Evolutionary conservation across 805 yeast genomes (phyloP).

Genomic region (Pichia cabralensis): DNA sequence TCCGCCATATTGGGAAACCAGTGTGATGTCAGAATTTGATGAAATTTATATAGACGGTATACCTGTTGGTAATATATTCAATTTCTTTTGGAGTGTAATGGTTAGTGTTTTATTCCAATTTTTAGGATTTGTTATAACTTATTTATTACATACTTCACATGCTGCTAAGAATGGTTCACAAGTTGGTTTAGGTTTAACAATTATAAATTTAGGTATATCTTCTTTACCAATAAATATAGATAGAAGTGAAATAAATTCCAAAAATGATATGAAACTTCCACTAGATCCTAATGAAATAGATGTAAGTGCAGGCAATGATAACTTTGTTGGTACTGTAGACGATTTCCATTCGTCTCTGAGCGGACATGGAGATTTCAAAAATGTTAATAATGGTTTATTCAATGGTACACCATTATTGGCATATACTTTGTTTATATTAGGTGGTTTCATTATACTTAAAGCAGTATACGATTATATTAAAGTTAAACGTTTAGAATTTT

Average conservation of each 20-base stretch:
- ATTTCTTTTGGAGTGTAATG: conserved; percentile 80
- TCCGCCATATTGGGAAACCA: conserved; percentile 95
- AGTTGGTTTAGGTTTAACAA: conserved; percentile 81
- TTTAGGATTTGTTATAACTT: conserved; percentile 86
- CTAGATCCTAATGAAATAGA: conserved; percentile 50
- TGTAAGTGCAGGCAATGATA: conserved; percentile 14
- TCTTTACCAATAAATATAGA: conserved; percentile 37
- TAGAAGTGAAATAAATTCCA: conserved; percentile 6
- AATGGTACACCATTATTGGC: conserved; percentile 41
- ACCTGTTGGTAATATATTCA: conserved; percentile 89
- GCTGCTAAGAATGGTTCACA: conserved; percentile 95
- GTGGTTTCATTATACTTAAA: conserved; percentile 53
- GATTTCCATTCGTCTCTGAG: conserved; percentile 17
- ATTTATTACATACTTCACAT: conserved; percentile 87
- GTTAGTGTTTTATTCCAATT: conserved; percentile 90
- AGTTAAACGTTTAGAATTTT: conserved; percentile 69
- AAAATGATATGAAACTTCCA: conserved; percentile 38
- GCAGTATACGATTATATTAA: conserved; percentile 62
- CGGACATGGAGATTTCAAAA: conserved; percentile 3
- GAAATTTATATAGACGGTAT: conserved; percentile 91
- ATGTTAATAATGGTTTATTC: conserved; percentile 3
- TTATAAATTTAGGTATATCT: conserved; percentile 58
- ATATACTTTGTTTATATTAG: conserved; percentile 54
- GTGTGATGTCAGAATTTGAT: conserved; percentile 75
- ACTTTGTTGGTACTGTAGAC: conserved; percentile 21